Evolutionary conservation across 2,329 filamentous ascomycete genomes (phyloP).

Genomic region (Aspergillus bombycis): DNA sequence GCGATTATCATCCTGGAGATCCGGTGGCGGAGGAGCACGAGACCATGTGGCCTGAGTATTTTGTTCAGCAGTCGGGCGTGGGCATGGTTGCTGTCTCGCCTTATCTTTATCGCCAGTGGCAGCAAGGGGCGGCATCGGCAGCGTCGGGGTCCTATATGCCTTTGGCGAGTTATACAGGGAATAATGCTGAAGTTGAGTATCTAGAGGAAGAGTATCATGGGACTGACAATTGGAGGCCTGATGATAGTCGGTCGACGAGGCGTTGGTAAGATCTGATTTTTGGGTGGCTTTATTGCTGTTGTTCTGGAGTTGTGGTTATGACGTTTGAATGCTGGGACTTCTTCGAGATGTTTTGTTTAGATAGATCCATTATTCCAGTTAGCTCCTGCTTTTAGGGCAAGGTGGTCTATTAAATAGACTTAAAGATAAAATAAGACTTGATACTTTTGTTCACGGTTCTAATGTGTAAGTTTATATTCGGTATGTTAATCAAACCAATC

Average conservation of each 20-base stretch:
- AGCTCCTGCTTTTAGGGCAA: background rate
- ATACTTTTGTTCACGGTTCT: background rate
- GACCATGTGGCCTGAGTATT: constrained; percentile 15
- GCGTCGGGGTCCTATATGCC: constrained; percentile 14
- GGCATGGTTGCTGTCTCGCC: constrained; percentile 22
- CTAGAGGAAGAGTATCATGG: constrained; percentile 12
- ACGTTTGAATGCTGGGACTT: background rate
- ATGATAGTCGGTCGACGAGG: background rate
- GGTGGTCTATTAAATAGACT: background rate
- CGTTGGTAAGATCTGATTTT: constrained; percentile 5
- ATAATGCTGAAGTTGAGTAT: constrained; percentile 14
- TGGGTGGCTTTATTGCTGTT: background rate
- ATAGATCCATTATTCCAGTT: constrained; percentile 4
- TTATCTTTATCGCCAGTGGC: constrained; percentile 21
- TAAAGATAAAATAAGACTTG: background rate
- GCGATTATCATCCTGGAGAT: constrained; percentile 38
- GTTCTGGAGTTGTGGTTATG: background rate
- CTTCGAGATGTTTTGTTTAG: background rate
- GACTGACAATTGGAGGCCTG: background rate
- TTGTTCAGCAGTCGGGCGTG: constrained; percentile 9
- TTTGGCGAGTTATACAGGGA: constrained; percentile 15
- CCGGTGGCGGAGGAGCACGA: constrained; percentile 29
- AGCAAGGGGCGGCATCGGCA: constrained; percentile 14
- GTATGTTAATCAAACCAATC: background rate
- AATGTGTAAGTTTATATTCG: background rate